Base-by-base conservation (phyloP, 441 rosid genomes). In the Brassica hybrid region DNA sequence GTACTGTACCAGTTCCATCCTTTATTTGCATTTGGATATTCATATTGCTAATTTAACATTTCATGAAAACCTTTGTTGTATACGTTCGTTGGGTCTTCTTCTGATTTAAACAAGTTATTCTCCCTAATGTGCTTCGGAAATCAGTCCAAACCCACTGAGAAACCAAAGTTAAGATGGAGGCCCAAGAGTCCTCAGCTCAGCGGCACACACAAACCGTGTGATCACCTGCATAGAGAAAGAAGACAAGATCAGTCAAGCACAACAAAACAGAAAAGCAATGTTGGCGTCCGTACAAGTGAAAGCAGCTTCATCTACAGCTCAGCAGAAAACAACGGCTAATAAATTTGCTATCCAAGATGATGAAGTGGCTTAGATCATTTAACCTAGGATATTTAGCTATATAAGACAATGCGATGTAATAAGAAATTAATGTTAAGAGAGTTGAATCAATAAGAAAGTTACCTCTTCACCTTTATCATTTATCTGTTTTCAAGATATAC, bases 21-120 rank as follows among this genome's bases (percentile, higher is more conserved):
- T 69, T 21, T 48, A 36, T 70, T 12, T 38, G 43, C 71, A 25
- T 64, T 14, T 65, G 67, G 27, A 50, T 50, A 50, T 61, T 36
- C 18, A n/a, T 48, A 9, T 38, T 2, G 13, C 45, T 38, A 38
- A 38, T 10, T 38, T 48, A 48, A 45, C 54, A 45, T 30, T 67
- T 59, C 5, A 8, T 67, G 11, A 13, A 10, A 30, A 32, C 21
- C 68, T 65, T 66, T 9, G 59, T 25, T 65, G 10, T 63, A 13
- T 62, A 38, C 13, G 1, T 10, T 73, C 54, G 38, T 21, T 45
- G 60, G 13, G 18, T 50, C 3, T 18, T 27, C 6, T 65, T 14
- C 45, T 13, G 45, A 41, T 41, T 41, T 10, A 41, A 41, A 41
- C 45, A 41, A 41, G 45, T 41, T 7, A 32, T 32, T 48, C 21